Conservation (phyloP, 331 rosid species). For the Malus hybrid region DNA sequence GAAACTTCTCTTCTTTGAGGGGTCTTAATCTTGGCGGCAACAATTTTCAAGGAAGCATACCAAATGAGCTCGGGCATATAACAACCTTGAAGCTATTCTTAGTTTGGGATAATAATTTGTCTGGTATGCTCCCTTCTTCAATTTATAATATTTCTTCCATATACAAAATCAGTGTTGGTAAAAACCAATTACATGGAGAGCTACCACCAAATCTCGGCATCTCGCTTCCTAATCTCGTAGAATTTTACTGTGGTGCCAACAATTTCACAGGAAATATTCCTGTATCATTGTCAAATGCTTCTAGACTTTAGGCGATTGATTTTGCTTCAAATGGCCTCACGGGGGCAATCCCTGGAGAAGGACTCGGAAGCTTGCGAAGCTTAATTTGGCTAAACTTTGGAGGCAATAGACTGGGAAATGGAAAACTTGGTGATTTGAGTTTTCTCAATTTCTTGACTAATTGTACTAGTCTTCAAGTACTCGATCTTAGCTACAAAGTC, state of each 20-base stretch:
- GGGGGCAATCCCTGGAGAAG: constrained; percentile 24
- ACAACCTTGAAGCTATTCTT: fast-evolving
- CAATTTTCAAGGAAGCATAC: too few species aligned
- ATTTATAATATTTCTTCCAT: constrained; percentile 22
- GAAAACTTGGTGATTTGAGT: not conserved
- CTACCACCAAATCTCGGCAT: constrained; percentile 34
- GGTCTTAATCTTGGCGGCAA: too few species aligned
- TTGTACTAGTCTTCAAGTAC: not conserved
- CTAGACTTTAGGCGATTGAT: constrained; percentile 22
- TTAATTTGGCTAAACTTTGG: not conserved
- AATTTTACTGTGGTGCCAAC: constrained; percentile 28
- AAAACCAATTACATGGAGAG: constrained; percentile 22
- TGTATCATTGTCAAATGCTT: constrained; percentile 33
- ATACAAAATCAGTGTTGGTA: constrained; percentile 2
- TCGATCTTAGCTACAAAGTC: too few species aligned
- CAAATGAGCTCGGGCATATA: too few species aligned
- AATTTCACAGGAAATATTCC: constrained; percentile 34
- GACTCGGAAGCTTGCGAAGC: constrained; percentile 25
- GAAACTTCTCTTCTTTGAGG: too few species aligned
- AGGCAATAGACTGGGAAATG: not conserved
- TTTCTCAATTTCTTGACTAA: not conserved
- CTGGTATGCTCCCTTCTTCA: too few species aligned
- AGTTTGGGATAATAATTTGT: fast-evolving
- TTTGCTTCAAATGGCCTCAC: constrained; percentile 21
- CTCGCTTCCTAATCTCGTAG: constrained; percentile 29